These are phyloP conservation scores for Eucalyptus brandiana DNA, from an alignment of 345 rosid species.

Conservation along the genomic window DNA sequence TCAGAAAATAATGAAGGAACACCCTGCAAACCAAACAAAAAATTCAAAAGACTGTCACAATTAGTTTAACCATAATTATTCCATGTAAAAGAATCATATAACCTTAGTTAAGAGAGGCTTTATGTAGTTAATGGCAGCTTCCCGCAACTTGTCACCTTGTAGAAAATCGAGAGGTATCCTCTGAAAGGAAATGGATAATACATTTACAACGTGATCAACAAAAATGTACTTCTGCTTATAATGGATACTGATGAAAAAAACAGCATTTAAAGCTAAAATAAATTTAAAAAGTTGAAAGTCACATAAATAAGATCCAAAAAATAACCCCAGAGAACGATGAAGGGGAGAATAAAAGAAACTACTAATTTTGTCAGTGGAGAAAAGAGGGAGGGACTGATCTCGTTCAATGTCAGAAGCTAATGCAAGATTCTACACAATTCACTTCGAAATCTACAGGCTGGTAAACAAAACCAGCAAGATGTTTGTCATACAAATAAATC, in stretches of 20 bases:
- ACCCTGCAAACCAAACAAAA: constrained; percentile 37
- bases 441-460: neutral
- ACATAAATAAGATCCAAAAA: neutral
- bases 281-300: neutral
- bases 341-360: neutral
- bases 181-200: constrained; percentile 19
- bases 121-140: constrained; percentile 72
- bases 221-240: neutral
- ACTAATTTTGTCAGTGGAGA: neutral
- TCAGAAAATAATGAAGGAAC: constrained; percentile 97
- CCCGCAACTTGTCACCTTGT: constrained; percentile 66
- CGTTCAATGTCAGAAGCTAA: neutral
- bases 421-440: neutral
- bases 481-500: neutral
- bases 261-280: neutral
- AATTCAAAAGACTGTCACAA: neutral
- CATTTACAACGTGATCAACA: neutral
- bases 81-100: neutral
- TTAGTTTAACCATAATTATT: neutral
- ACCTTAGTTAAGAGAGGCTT: constrained; percentile 90
- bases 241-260: neutral
- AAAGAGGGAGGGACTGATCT: neutral
- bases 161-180: constrained; percentile 98
- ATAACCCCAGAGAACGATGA: neutral
- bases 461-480: neutral